These are phyloP conservation scores for Penicillium frequentans DNA, from an alignment of 2,329 filamentous ascomycete species.

Conservation along the genomic window DNA sequence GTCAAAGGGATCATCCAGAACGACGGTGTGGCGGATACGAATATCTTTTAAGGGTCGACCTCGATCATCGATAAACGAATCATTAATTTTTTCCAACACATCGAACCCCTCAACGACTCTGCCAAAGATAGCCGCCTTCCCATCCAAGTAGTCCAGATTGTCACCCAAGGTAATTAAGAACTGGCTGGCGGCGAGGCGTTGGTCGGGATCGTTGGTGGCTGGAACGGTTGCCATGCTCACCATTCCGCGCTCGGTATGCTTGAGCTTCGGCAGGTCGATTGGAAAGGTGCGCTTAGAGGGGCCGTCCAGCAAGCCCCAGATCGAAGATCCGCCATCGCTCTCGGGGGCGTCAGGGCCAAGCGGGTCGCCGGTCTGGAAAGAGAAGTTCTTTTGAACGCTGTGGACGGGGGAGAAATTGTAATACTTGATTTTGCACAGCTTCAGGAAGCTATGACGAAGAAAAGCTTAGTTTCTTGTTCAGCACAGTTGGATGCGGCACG, in stretches of 20 bases:
- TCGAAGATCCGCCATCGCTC: slow-evolving; percentile 88
- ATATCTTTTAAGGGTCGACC: slow-evolving; percentile 92
- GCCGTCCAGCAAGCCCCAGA: slow-evolving; percentile 80
- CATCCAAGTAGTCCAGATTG: slow-evolving; percentile 85
- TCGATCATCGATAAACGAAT: slow-evolving; percentile 79
- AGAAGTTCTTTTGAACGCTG: slow-evolving; percentile 91
- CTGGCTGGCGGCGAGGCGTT: slow-evolving; percentile 81
- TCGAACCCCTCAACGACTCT: slow-evolving; percentile 97
- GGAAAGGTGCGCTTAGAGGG: slow-evolving; percentile 73
- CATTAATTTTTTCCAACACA: slow-evolving; percentile 88
- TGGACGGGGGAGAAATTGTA: slow-evolving; percentile 97
- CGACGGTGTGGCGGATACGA: slow-evolving; percentile 85
- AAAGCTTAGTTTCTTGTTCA: slow-evolving; percentile 58
- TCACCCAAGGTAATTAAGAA: slow-evolving; percentile 92
- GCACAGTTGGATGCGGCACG: slow-evolving; percentile 36
- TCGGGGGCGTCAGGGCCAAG: slow-evolving; percentile 79
- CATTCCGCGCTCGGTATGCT: slow-evolving; percentile 84
- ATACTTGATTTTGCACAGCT: slow-evolving; percentile 98
- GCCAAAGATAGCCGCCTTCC: slow-evolving; percentile 91
- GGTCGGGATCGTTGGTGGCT: slow-evolving; percentile 72
- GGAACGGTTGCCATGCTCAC: slow-evolving; percentile 97
- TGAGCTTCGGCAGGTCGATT: slow-evolving; percentile 82
- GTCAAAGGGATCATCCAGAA: slow-evolving; percentile 88
- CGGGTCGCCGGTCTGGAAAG: slow-evolving; percentile 93
- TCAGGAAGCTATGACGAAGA: slow-evolving; percentile 71